phyloP scores from a whole-genome alignment of 2,329 filamentous ascomycete genomes.

The Chaetomiaceae sp. region DNA sequence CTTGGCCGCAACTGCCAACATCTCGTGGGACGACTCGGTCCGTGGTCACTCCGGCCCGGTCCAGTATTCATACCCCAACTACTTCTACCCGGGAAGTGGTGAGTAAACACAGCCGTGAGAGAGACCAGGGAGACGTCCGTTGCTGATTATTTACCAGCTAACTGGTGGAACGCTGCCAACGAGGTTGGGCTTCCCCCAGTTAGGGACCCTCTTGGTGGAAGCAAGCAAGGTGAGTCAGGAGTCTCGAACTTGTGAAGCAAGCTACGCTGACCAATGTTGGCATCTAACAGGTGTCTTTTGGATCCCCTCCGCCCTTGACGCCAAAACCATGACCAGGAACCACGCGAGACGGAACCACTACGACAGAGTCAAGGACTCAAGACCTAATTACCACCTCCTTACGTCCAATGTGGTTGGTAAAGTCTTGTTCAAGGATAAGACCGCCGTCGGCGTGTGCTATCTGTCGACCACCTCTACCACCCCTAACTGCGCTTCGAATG shows the following conservation, averaged over 20 bases:
- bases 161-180: conserved; percentile 29
- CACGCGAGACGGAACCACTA: conserved; percentile 29
- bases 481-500: not conserved
- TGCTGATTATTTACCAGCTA: conserved; percentile 8
- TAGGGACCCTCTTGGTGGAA: conserved; percentile 25
- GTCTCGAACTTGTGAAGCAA: too few species aligned
- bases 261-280: not conserved
- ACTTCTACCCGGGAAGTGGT: conserved; percentile 30
- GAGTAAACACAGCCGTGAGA: not conserved
- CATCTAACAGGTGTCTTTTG: conserved; percentile 22
- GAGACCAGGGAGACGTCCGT: not conserved
- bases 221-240: conserved; percentile 18
- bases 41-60: conserved; percentile 30
- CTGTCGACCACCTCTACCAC: conserved; percentile 38
- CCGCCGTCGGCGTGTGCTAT: conserved; percentile 56
- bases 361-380: conserved; percentile 31
- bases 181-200: conserved; percentile 23
- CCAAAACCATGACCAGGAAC: conserved; percentile 29
- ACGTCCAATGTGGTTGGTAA: conserved; percentile 39
- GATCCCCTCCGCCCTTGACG: conserved; percentile 30
- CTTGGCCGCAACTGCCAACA: conserved; percentile 27
- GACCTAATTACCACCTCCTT: conserved; percentile 56
- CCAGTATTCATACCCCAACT: conserved; percentile 31
- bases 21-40: conserved; percentile 28
- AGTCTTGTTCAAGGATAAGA: conserved; percentile 45